phyloP scores from a whole-genome alignment of 179 eudicot species.

The Silene noctiflora region DNA sequence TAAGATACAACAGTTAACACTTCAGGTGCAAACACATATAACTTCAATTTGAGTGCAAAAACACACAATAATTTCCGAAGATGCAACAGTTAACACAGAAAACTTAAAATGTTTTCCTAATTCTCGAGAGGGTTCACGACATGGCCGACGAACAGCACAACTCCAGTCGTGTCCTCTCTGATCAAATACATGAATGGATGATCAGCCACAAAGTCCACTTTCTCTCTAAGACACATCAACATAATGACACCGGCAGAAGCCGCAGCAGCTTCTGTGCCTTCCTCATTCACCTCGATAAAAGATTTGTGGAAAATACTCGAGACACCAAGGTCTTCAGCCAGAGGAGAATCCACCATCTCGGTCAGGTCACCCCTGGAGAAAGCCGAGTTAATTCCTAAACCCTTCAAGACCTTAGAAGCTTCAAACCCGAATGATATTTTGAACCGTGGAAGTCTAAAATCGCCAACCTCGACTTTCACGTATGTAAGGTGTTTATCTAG shows the following conservation, averaged over 20 bases:
- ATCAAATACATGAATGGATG: constrained; percentile 67
- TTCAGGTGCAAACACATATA: too few species aligned
- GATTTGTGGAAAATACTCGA: constrained; percentile 41
- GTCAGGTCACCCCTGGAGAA: constrained; percentile 35
- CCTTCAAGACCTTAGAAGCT: constrained; percentile 33
- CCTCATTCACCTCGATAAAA: constrained; percentile 45
- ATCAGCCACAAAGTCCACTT: constrained; percentile 48
- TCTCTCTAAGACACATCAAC: too few species aligned
- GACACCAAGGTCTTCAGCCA: constrained; percentile 27
- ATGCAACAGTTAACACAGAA: too few species aligned
- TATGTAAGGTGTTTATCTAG: constrained; percentile 31
- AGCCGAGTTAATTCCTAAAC: constrained; percentile 32
- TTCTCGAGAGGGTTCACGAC: constrained; percentile 47
- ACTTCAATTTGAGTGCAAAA: too few species aligned
- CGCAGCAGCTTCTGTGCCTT: constrained; percentile 49
- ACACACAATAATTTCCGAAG: too few species aligned
- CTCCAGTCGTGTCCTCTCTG: constrained; percentile 61
- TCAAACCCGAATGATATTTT: constrained; percentile 44
- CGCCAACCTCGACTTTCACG: constrained; percentile 22
- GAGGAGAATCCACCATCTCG: constrained; percentile 37
- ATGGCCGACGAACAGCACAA: constrained; percentile 57
- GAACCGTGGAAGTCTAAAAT: constrained; percentile 41
- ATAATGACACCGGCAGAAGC: constrained; percentile 22
- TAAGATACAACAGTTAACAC: too few species aligned
- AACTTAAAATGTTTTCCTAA: background rate